Evolutionary conservation across 1,139 yeast genomes (phyloP).

Genomic region (Magnusiomyces tetraspermus): DNA sequence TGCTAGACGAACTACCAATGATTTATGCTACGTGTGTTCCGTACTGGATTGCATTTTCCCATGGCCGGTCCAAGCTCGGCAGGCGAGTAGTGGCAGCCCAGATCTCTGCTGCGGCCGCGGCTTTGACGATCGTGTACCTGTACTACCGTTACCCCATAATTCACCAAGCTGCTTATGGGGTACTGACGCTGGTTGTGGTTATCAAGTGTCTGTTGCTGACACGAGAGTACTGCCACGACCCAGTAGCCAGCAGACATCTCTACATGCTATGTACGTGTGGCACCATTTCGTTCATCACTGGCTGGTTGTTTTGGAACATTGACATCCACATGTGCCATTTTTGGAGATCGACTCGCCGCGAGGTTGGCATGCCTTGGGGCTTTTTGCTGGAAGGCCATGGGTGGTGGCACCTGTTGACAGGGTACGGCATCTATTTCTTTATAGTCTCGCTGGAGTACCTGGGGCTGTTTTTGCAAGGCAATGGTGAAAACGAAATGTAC

Average conservation of each 20-base stretch:
- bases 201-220: constrained; percentile 46
- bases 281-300: constrained; percentile 53
- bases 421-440: constrained; percentile 67
- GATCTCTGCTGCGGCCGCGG: constrained; percentile 40
- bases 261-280: constrained; percentile 51
- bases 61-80: constrained; percentile 37
- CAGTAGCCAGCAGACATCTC: constrained; percentile 40
- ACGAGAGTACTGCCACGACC: constrained; percentile 42
- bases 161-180: constrained; percentile 72
- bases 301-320: constrained; percentile 75
- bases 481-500: constrained; percentile 40
- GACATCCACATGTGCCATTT: constrained; percentile 72
- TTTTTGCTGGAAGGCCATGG: constrained; percentile 86
- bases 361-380: constrained; percentile 80
- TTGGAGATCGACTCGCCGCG: constrained; percentile 55
- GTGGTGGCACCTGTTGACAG: constrained; percentile 94
- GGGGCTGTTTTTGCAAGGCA: constrained; percentile 48
- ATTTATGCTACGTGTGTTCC: constrained; percentile 95
- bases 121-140: constrained; percentile 53
- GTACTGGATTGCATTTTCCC: constrained; percentile 79
- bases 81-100: constrained; percentile 31
- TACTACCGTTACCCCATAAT: constrained; percentile 71
- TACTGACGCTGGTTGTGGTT: constrained; percentile 54
- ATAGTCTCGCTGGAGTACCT: constrained; percentile 55
- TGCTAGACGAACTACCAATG: constrained; percentile 95